Percentiles rank a stretch among this genome's conserved stretches.
phyloP scores from a whole-genome alignment of 345 rosid species.

The Leavenworthia alabamica region DNA sequence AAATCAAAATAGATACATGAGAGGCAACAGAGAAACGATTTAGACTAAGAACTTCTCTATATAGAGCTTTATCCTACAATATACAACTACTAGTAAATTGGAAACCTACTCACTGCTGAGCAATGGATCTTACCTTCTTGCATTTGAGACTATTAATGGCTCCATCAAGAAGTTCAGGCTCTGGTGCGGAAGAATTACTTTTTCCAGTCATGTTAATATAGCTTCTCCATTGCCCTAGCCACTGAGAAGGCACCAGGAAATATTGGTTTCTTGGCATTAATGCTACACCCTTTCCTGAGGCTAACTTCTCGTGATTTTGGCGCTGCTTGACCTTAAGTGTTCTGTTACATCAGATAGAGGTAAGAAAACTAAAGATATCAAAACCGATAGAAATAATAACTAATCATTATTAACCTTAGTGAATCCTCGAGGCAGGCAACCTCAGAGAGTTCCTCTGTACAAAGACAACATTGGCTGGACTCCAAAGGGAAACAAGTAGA shows the following conservation, averaged over 20 bases:
- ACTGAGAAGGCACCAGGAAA: constrained; percentile 70
- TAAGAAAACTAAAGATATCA: constrained; percentile 22
- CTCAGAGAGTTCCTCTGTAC: constrained; percentile 76
- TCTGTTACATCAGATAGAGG: constrained; percentile 47
- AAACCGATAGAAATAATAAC: constrained; percentile 4
- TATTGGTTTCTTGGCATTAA: constrained; percentile 50
- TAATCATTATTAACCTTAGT: constrained; percentile 50
- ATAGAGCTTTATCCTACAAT: not conserved
- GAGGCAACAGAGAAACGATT: constrained; percentile 14
- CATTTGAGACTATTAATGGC: constrained; percentile 63
- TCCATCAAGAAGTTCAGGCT: constrained; percentile 65
- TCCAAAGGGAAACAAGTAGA: constrained; percentile 52
- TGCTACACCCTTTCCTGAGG: constrained; percentile 55
- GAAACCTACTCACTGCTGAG: constrained; percentile 1
- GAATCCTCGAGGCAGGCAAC: constrained; percentile 83
- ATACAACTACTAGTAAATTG: constrained; percentile 6
- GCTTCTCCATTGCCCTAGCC: constrained; percentile 84
- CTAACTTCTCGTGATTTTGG: constrained; percentile 82
- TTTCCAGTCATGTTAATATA: constrained; percentile 66
- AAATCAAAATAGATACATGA: not conserved
- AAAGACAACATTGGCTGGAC: constrained; percentile 58
- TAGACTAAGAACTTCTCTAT: not conserved
- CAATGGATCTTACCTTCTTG: constrained; percentile 58
- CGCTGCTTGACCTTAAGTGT: constrained; percentile 73
- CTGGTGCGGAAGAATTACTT: constrained; percentile 46